Evolutionary conservation across 345 rosid genomes (phyloP).

Genomic region (Citrus medica): DNA sequence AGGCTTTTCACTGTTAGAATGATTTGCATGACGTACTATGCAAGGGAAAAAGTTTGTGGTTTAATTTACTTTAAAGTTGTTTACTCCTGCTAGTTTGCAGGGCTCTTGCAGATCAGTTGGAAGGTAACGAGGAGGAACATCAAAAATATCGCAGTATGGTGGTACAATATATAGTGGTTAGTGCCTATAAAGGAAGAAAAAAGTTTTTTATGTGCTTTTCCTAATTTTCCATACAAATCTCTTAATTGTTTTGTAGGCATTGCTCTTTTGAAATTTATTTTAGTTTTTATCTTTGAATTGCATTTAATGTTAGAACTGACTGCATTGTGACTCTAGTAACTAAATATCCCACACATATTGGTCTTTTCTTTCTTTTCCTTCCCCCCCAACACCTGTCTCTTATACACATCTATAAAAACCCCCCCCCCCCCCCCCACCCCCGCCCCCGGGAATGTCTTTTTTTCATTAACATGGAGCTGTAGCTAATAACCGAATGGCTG

Average conservation of each 20-base stretch:
- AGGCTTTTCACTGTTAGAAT: neutral
- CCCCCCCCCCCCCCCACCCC: too few species aligned
- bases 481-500: neutral
- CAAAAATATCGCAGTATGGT: slow-evolving; percentile 68
- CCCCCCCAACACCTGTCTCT: too few species aligned
- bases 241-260: neutral
- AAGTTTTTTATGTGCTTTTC: neutral
- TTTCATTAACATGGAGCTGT: neutral
- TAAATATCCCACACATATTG: neutral
- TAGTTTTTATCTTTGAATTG: neutral
- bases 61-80: slow-evolving; percentile 18
- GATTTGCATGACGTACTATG: neutral
- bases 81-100: slow-evolving; percentile 44
- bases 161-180: slow-evolving; percentile 70
- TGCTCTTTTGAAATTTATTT: neutral
- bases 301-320: neutral
- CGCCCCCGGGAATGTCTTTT: neutral
- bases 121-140: slow-evolving; percentile 80
- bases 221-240: neutral
- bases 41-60: neutral
- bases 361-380: neutral
- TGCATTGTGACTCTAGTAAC: neutral
- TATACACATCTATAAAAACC: too few species aligned
- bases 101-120: slow-evolving; percentile 87
- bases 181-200: slow-evolving; percentile 7